Evolutionary conservation across 495 filamentous ascomycete species (phyloP).

Genomic region (Penicillium taxi): DNA sequence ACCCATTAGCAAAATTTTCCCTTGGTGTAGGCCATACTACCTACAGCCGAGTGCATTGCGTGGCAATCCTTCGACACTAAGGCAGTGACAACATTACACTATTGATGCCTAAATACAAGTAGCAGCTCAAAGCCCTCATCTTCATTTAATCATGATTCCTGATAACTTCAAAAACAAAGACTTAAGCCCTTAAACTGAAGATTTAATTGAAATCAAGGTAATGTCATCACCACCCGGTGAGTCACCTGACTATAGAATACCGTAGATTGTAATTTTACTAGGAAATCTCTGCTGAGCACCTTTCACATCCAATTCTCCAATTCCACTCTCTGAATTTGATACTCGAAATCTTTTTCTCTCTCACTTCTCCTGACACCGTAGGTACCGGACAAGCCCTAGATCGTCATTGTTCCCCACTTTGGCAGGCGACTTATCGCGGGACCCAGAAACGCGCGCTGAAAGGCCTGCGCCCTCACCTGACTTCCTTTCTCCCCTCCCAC

Average conservation of each 20-base stretch:
- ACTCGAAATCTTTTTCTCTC: constrained; percentile 2
- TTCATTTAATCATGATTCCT: no score
- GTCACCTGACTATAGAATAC: constrained; percentile 1
- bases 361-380: background rate
- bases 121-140: no score
- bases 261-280: constrained; percentile 1
- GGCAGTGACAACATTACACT: no score
- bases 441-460: constrained; percentile 24
- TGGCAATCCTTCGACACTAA: no score
- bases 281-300: background rate
- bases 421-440: constrained; percentile 24
- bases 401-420: constrained; percentile 24
- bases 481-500: constrained; percentile 13
- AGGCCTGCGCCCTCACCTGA: constrained; percentile 27
- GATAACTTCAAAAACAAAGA: no score
- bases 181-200: no score
- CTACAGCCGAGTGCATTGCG: no score
- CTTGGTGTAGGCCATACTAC: no score
- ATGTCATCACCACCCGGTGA: no score
- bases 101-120: no score
- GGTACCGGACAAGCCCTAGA: constrained; percentile 10
- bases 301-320: background rate
- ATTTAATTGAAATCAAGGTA: no score
- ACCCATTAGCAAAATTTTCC: no score
- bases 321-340: background rate